These are phyloP conservation scores for Globisporangium takayamanum DNA, from an alignment of 352 stramenopile species.

Conservation along the genomic window DNA sequence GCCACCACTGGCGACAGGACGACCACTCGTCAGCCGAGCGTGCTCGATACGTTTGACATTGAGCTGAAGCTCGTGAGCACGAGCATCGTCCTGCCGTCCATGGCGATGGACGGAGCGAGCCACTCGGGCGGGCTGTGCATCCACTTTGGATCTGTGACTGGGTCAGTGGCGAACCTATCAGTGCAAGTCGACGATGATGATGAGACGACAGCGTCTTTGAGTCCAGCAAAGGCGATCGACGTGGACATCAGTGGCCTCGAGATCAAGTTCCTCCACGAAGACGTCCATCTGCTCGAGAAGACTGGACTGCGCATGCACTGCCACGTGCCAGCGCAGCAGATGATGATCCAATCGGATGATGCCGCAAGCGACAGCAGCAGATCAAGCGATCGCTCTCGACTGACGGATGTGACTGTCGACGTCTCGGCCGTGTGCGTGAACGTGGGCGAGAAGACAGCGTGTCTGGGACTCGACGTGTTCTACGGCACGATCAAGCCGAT, in stretches of 20 bases:
- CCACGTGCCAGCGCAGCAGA: constrained; percentile 1
- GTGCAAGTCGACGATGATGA: constrained; percentile 1
- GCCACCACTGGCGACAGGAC: not conserved
- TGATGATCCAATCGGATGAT: not conserved
- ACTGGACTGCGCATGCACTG: constrained; percentile 4
- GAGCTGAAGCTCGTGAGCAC: constrained; percentile 25
- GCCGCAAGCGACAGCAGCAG: not conserved
- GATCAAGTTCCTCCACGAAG: constrained; percentile 14
- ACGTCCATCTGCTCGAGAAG: constrained; percentile 14
- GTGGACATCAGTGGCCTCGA: constrained; percentile 12
- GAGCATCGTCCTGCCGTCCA: constrained; percentile 13
- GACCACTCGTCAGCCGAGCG: not conserved
- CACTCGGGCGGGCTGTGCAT: constrained; percentile 9
- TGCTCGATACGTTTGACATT: constrained; percentile 14
- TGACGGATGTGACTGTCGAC: constrained; percentile 2
- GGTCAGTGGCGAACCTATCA: constrained; percentile 6
- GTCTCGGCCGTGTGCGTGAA: constrained; percentile 15
- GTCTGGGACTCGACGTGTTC: constrained; percentile 13
- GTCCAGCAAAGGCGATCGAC: constrained; percentile 1
- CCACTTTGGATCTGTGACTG: constrained; percentile 10
- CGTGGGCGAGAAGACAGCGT: constrained; percentile 14
- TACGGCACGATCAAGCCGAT: constrained; percentile 19
- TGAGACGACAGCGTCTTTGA: not conserved
- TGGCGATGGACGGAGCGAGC: not conserved
- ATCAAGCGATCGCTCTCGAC: not conserved